These are phyloP conservation scores for Striga hermonthica DNA, from an alignment of 305 asterid species.

Conservation along the genomic window DNA sequence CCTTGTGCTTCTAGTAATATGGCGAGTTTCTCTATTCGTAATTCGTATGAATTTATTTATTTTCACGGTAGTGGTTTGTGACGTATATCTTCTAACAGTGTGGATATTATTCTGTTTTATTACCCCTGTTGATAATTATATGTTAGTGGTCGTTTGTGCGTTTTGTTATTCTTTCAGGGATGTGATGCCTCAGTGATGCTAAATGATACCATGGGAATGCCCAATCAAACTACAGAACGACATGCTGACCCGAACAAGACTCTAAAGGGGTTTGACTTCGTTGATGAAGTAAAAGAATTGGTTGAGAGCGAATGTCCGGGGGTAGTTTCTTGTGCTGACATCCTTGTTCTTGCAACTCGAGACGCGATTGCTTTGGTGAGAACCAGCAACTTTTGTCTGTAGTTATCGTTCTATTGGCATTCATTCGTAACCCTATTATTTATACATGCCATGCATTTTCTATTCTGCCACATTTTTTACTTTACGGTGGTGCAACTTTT, in stretches of 20 bases:
- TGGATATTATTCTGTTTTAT: slow-evolving; percentile 4
- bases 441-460: not conserved
- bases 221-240: slow-evolving; percentile 28
- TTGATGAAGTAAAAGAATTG: slow-evolving; percentile 34
- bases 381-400: not conserved
- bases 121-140: not conserved
- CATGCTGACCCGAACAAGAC: slow-evolving; percentile 33
- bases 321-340: slow-evolving; percentile 41
- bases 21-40: no score
- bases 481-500: not conserved
- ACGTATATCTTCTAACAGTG: not conserved
- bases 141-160: not conserved
- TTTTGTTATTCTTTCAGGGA: slow-evolving; percentile 30
- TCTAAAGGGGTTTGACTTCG: slow-evolving; percentile 30
- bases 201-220: slow-evolving; percentile 22
- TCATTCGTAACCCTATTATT: not conserved
- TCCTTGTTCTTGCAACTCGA: slow-evolving; percentile 38
- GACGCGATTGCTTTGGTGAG: slow-evolving; percentile 35
- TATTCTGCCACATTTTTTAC: not conserved
- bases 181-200: slow-evolving; percentile 40
- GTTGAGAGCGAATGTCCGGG: slow-evolving; percentile 37
- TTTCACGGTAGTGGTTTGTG: not conserved
- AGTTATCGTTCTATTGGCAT: not conserved
- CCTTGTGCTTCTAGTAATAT: no score
- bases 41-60: not conserved